Base-by-base conservation (phyloP, 2,329 filamentous ascomycete genomes). In the Aspergillus unguis region DNA sequence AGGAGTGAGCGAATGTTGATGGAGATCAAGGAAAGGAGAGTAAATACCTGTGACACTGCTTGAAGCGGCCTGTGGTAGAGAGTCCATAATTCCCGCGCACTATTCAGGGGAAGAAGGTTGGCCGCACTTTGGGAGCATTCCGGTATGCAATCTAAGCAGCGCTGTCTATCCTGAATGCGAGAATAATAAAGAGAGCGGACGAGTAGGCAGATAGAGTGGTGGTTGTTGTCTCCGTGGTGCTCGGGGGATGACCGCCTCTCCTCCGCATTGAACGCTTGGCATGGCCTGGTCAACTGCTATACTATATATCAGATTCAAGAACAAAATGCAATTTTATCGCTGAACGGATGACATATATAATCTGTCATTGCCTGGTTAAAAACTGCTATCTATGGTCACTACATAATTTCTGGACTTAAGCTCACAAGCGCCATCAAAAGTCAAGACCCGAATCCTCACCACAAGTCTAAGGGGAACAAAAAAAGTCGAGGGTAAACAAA, bases 1-100 rank as follows among this genome's bases (percentile, higher is more conserved):
- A 51, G 40, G 64, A 60, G 62, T 61, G 32, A 65, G 57, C 50
- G 44, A 35, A 41, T 43, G 26, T 17, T 29, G 31, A 9, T 43
- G 45, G 26, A 44, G 7, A 29, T 40, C 32, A 31, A 42, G 52
- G 10, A 28, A 37, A 17, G 17, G 41, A 47, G 54, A 40, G 44
- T 41, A 58, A 71, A 49, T 76, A 88, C 86, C 86, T 69, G 86
- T 89, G 65, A 90, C 87, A 79, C 90, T 77, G 66, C 64, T 90
- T 62, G 86, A 88, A 63, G 85, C 86, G 67, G 85, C 66, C 58
- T 71, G 67, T 49, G 62, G 63, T 62, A 68, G 70, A 60, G 69
- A 62, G 63, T 74, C 72, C 72, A 75, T 75, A 62, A 66, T 67
- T 62, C 63, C 64, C 66, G 55, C 58, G 51, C 52, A 54, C 61